These are phyloP conservation scores for Penicillium capsulatum DNA, from an alignment of 2,329 filamentous ascomycete species.

Conservation along the genomic window DNA sequence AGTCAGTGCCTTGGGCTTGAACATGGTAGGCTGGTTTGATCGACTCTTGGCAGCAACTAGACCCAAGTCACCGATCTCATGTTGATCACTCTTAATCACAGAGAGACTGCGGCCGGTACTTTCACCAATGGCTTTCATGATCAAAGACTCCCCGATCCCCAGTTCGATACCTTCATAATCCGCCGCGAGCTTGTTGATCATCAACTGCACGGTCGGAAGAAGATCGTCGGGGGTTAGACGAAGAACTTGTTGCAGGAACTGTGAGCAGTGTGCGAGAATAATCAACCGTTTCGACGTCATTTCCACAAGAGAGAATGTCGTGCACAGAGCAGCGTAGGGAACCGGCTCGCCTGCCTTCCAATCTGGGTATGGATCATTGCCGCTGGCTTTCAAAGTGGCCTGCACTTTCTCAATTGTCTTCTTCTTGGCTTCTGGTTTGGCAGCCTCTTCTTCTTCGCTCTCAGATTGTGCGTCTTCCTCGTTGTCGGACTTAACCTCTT, in stretches of 20 bases:
- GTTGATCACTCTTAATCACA: slow-evolving; percentile 92
- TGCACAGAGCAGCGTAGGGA: slow-evolving; percentile 90
- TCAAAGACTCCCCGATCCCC: slow-evolving; percentile 95
- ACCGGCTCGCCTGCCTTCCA: slow-evolving; percentile 87
- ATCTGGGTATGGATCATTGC: slow-evolving; percentile 84
- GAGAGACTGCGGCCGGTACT: slow-evolving; percentile 81
- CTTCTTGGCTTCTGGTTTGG: slow-evolving; percentile 66
- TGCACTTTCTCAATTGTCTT: slow-evolving; percentile 80
- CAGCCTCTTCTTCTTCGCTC: slow-evolving; percentile 53
- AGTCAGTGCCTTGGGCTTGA: slow-evolving; percentile 89
- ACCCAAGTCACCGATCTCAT: slow-evolving; percentile 92
- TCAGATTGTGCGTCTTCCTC: slow-evolving; percentile 41
- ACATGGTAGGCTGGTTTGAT: slow-evolving; percentile 95
- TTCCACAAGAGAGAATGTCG: slow-evolving; percentile 90
- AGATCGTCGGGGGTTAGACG: slow-evolving; percentile 84
- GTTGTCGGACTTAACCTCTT: slow-evolving; percentile 32
- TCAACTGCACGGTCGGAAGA: slow-evolving; percentile 81
- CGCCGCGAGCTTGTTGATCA: slow-evolving; percentile 97
- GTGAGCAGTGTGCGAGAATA: slow-evolving; percentile 82
- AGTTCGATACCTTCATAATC: slow-evolving; percentile 96
- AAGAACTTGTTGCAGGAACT: slow-evolving; percentile 91
- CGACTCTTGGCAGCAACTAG: slow-evolving; percentile 93
- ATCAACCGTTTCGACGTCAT: slow-evolving; percentile 87
- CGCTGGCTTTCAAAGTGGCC: slow-evolving; percentile 63
- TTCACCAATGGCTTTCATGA: slow-evolving; percentile 98